Percentiles rank a stretch among this genome's conserved stretches.
Evolutionary conservation across 805 yeast species (phyloP).

Genomic region (Ogataea polymorpha): DNA sequence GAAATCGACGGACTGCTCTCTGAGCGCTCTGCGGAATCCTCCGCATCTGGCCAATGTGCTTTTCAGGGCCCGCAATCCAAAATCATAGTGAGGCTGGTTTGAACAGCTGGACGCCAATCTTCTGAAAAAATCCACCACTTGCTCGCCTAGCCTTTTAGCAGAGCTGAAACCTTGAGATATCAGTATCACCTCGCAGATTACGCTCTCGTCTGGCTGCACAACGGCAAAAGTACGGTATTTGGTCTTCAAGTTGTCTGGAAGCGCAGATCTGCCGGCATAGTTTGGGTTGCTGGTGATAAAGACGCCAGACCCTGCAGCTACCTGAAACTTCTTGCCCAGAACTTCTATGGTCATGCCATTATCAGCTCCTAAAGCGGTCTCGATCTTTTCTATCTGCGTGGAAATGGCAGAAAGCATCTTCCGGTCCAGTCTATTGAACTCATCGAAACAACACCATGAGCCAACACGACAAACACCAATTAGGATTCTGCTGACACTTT

Average conservation of each 20-base stretch:
- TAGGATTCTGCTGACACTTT: constrained; percentile 72
- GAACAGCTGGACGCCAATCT: constrained; percentile 42
- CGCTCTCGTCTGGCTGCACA: constrained; percentile 63
- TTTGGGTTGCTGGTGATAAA: constrained; percentile 91
- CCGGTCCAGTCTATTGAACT: constrained; percentile 77
- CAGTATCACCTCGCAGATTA: constrained; percentile 70
- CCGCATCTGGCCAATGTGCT: constrained; percentile 62
- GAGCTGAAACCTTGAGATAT: constrained; percentile 65
- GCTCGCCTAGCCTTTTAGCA: constrained; percentile 43
- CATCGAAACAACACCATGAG: constrained; percentile 96
- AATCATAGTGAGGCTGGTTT: constrained; percentile 76
- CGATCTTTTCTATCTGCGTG: constrained; percentile 71
- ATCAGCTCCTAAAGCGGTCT: constrained; percentile 41
- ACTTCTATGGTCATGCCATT: constrained; percentile 35
- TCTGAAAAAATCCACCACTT: constrained; percentile 54
- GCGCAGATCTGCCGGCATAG: constrained; percentile 74
- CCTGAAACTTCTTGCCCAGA: constrained; percentile 37
- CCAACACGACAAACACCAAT: constrained; percentile 80
- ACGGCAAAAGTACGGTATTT: constrained; percentile 75
- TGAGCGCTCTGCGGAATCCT: constrained; percentile 22
- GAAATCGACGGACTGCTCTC: not conserved
- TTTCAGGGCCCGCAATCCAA: constrained; percentile 83
- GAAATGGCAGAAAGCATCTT: constrained; percentile 80
- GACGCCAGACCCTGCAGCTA: constrained; percentile 57
- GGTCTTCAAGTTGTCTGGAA: constrained; percentile 84